phyloP scores from a whole-genome alignment of 2,329 filamentous ascomycete species.

The Chrysoporthe austroafricana region DNA sequence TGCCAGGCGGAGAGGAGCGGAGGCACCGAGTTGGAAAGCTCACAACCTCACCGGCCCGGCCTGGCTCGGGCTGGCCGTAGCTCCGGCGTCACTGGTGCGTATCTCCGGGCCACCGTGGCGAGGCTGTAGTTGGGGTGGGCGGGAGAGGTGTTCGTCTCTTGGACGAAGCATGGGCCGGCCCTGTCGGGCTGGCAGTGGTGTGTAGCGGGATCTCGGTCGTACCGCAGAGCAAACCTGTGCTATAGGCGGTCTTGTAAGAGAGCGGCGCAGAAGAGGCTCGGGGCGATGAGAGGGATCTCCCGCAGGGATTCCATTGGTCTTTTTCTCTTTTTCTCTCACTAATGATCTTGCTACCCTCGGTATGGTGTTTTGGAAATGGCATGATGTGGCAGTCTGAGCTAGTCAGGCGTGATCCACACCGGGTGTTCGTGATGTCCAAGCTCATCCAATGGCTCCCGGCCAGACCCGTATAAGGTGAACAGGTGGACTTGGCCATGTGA shows the following conservation, averaged over 20 bases:
- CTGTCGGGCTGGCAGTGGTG: slow-evolving; percentile 9
- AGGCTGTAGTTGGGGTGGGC: neutral
- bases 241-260: slow-evolving; percentile 8
- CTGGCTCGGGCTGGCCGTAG: neutral
- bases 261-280: too few species aligned
- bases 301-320: neutral
- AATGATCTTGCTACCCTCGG: neutral
- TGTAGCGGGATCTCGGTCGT: slow-evolving; percentile 10
- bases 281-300: neutral
- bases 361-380: neutral
- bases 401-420: slow-evolving; percentile 17
- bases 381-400: slow-evolving; percentile 8
- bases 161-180: neutral
- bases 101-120: neutral
- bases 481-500: slow-evolving; percentile 4
- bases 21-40: neutral
- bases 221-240: slow-evolving; percentile 23
- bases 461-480: slow-evolving; percentile 1
- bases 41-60: neutral
- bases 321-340: neutral
- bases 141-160: neutral
- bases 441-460: neutral
- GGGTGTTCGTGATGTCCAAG: slow-evolving; percentile 12
- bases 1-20: neutral
- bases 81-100: neutral